Evolutionary conservation across 2,329 filamentous ascomycete genomes (phyloP), one percentile per base, ranked within the genome.

Genomic region (Xylaria sp.): DNA sequence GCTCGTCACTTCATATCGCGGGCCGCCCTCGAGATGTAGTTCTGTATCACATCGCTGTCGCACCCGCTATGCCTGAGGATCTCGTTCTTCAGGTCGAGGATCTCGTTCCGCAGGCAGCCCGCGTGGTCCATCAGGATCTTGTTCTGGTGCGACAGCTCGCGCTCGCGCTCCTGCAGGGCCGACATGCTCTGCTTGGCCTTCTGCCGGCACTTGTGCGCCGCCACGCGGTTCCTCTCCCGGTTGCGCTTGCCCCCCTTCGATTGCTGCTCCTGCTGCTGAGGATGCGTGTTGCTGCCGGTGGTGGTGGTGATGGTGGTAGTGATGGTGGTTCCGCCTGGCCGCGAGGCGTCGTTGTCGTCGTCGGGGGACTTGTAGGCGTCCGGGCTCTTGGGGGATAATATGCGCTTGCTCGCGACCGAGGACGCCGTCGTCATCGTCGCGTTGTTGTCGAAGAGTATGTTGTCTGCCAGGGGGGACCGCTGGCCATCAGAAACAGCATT

Each of bases 131-230:
- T 56, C 17, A 70, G 53, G 20, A 58, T 56, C 44, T 62, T 64
- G 40, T 65, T 59, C 18, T 62, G 55, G 37, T 67, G 62, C 1
- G 63, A 57, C 37, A 65, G 60, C n/a, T 57, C 51, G 29, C 64
- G 54, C 18, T 68, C 67, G 53, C 62, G 64, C 42, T 66, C 69
- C 59, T 82, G 79, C 34, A 82, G 73, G 37, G 72, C 66, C 29
- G 77, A 73, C 48, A 76, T 77, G 62, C 77, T 78, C 50, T 77
- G 74, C 71, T 81, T 82, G 69, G 81, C 81, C 71, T 82, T 81
- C 60, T 77, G 75, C 21, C 80, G 74, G 66, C 80, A 83, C 63
- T 82, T 82, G 63, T 78, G 78, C 3, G 80, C 80, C 7, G 80
- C 80, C 2, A 81, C 68, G 11, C 79, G 74, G 61, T 83, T 83